Conservation (phyloP, 768 basidiomycete genomes). For the Erythrobasidium yunnanense region DNA sequence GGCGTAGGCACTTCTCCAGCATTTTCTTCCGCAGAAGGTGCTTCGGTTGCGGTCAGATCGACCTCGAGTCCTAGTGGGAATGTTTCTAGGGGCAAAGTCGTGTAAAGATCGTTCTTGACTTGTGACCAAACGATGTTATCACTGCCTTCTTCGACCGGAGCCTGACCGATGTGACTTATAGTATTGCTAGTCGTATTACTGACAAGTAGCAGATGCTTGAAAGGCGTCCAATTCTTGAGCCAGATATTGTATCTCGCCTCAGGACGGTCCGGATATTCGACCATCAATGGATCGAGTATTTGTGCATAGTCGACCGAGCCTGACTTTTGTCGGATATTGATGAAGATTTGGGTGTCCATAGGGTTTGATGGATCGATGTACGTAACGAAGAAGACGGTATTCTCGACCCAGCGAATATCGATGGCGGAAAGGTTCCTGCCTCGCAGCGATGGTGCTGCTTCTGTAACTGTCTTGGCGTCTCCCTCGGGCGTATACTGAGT, state of each 20-base stretch:
- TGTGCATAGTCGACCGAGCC: conserved; percentile 1
- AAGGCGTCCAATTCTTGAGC: conserved; percentile 41
- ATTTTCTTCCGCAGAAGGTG: conserved; percentile 28
- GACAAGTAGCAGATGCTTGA: conserved; percentile 42
- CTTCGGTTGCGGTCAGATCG: conserved; percentile 40
- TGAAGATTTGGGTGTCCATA: conserved; percentile 36
- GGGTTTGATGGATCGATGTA: conserved; percentile 32
- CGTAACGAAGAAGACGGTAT: conserved; percentile 43
- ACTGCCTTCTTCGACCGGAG: conserved; percentile 8
- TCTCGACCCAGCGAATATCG: conserved; percentile 44
- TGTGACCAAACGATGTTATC: background rate
- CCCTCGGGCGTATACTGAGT: conserved; percentile 44
- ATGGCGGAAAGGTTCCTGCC: conserved; percentile 13
- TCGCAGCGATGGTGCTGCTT: conserved; percentile 35
- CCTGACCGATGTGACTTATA: conserved; percentile 18
- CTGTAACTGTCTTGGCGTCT: conserved; percentile 39
- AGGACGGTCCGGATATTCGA: conserved; percentile 15
- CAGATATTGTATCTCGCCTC: conserved; percentile 21
- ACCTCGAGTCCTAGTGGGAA: conserved; percentile 42
- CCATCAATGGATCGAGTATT: conserved; percentile 20
- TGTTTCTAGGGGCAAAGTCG: conserved; percentile 39
- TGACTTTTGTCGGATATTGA: conserved; percentile 37
- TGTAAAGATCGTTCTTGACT: conserved; percentile 26
- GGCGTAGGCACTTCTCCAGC: background rate
- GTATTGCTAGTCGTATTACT: conserved; percentile 38